Conservation (phyloP, 2,329 filamentous ascomycete species). For the Fusarium mundagurra region DNA sequence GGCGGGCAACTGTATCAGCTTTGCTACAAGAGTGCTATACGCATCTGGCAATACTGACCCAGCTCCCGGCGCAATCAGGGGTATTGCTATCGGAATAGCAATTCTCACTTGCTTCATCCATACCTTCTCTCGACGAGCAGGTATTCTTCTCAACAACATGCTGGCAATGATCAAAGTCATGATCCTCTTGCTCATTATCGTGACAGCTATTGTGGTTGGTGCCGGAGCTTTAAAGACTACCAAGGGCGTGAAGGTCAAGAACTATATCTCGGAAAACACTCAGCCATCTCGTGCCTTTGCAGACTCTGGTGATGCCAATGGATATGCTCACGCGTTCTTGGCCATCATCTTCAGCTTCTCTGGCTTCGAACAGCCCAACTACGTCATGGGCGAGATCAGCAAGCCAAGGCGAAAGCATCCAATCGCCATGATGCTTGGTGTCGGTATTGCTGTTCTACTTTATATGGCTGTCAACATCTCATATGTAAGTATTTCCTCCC, state of each 20-base stretch:
- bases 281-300: conserved; percentile 39
- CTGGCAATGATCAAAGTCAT: conserved; percentile 60
- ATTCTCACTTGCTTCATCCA: conserved; percentile 59
- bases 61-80: conserved; percentile 50
- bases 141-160: conserved; percentile 62
- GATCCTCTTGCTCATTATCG: conserved; percentile 57
- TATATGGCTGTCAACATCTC: conserved; percentile 52
- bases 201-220: conserved; percentile 47
- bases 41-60: conserved; percentile 46
- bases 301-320: conserved; percentile 41
- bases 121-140: conserved; percentile 57
- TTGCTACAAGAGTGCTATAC: conserved; percentile 53
- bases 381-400: conserved; percentile 49
- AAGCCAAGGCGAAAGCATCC: conserved; percentile 48
- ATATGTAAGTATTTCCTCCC: conserved; percentile 42
- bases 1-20: conserved; percentile 59
- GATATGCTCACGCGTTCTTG: conserved; percentile 53
- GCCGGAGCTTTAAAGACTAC: conserved; percentile 38
- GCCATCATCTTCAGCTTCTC: conserved; percentile 54
- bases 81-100: conserved; percentile 57
- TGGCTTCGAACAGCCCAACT: conserved; percentile 53
- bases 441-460: conserved; percentile 45
- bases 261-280: conserved; percentile 43
- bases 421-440: conserved; percentile 43
- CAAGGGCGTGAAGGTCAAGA: conserved; percentile 25